Percentiles rank a stretch among this genome's conserved stretches.
Conservation (phyloP, 116 monocot genomes). For the Posidonia oceanica region DNA sequence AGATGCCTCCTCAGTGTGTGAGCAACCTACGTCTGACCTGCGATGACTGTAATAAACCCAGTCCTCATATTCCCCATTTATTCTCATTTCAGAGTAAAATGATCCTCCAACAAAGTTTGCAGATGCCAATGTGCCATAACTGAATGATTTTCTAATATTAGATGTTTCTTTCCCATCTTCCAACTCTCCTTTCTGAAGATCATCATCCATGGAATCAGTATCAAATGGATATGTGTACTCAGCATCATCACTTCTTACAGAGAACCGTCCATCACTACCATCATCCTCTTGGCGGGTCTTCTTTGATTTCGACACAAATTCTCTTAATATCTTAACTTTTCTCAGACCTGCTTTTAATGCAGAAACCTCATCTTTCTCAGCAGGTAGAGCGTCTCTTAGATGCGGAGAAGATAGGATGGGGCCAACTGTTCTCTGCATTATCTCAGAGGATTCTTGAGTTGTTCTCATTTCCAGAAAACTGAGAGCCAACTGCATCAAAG, state of each 20-base stretch:
- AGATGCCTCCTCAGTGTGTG: slow-evolving; percentile 21
- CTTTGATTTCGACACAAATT: slow-evolving; percentile 40
- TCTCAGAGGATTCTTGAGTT: slow-evolving; percentile 32
- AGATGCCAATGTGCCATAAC: slow-evolving; percentile 74
- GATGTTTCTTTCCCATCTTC: slow-evolving; percentile 27
- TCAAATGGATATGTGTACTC: slow-evolving; percentile 43
- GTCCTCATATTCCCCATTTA: slow-evolving; percentile 47
- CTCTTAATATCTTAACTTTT: slow-evolving; percentile 58
- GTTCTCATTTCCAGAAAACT: slow-evolving; percentile 49
- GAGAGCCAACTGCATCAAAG: slow-evolving; percentile 49
- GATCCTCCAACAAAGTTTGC: slow-evolving; percentile 44
- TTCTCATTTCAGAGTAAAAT: slow-evolving; percentile 25
- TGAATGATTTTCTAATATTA: slow-evolving; percentile 69
- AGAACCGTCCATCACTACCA: slow-evolving; percentile 48
- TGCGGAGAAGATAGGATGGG: slow-evolving; percentile 37
- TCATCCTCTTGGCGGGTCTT: slow-evolving; percentile 42
- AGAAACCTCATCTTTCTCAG: slow-evolving; percentile 65
- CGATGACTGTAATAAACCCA: slow-evolving; percentile 64
- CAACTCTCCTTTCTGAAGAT: slow-evolving; percentile 27
- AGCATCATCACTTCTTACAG: slow-evolving; percentile 39
- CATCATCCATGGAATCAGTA: slow-evolving; percentile 47
- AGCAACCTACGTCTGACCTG: slow-evolving; percentile 47
- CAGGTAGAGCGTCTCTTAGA: slow-evolving; percentile 14
- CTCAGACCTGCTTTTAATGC: slow-evolving; percentile 64
- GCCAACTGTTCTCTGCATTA: slow-evolving; percentile 17